Percentiles rank a stretch among this genome's conserved stretches.
These are phyloP conservation scores for Forsythia suspensa DNA, from an alignment of 257 asterid species.

Conservation along the genomic window DNA sequence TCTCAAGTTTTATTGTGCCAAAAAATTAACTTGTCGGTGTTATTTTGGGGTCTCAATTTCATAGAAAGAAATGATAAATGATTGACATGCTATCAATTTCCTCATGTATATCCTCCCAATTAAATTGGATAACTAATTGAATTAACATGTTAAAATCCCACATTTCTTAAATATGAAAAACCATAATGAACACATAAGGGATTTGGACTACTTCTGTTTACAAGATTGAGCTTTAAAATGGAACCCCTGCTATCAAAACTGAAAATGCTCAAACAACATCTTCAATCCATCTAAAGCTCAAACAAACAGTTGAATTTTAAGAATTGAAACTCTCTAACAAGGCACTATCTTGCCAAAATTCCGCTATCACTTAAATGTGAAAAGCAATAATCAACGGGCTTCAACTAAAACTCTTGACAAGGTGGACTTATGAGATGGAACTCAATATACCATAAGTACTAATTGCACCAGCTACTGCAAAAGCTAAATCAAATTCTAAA, in stretches of 20 bases:
- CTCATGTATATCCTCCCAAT: background rate
- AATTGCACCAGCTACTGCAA: background rate
- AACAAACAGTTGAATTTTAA: background rate
- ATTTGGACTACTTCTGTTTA: background rate
- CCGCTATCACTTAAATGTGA: background rate
- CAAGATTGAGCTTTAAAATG: background rate
- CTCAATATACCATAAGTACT: background rate
- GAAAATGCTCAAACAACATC: background rate
- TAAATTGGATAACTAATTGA: background rate
- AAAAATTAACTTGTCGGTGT: background rate
- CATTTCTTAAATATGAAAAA: background rate
- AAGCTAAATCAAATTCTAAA: background rate
- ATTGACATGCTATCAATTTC: background rate
- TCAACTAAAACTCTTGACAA: background rate
- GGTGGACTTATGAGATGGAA: background rate
- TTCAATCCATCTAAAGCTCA: background rate
- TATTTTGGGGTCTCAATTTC: background rate
- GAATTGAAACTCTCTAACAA: background rate
- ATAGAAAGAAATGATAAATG: no score
- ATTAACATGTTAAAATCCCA: background rate
- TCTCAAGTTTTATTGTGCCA: background rate
- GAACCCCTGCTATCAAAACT: background rate
- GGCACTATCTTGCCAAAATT: background rate
- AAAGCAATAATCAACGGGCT: no score
- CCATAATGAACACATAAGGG: background rate